phyloP scores from a whole-genome alignment of 2,329 filamentous ascomycete genomes.

The Ascochyta fabae region DNA sequence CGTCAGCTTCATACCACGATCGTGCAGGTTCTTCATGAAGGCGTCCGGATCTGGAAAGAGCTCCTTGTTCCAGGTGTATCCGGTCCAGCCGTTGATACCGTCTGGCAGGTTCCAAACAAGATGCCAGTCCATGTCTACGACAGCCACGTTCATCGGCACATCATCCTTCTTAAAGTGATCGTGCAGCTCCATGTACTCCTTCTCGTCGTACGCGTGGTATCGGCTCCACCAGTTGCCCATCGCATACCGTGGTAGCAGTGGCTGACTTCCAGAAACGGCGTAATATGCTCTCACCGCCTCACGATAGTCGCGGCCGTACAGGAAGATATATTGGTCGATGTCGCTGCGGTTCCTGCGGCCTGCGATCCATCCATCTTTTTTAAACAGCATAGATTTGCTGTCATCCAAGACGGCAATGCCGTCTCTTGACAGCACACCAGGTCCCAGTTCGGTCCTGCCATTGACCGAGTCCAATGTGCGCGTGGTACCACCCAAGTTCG shows the following conservation, averaged over 20 bases:
- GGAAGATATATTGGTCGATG: constrained; percentile 66
- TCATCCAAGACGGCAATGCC: constrained; percentile 64
- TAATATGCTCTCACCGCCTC: constrained; percentile 63
- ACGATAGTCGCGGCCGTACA: constrained; percentile 64
- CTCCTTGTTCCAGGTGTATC: constrained; percentile 67
- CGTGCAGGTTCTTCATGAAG: constrained; percentile 61
- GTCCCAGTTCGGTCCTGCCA: constrained; percentile 58
- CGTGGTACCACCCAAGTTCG: constrained; percentile 57
- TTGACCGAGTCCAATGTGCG: constrained; percentile 63
- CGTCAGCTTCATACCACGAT: constrained; percentile 60
- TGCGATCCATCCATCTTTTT: constrained; percentile 60
- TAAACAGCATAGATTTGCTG: constrained; percentile 63
- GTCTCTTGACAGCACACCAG: constrained; percentile 58
- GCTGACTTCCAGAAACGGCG: constrained; percentile 62
- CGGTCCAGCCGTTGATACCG: constrained; percentile 61
- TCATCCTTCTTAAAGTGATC: constrained; percentile 59
- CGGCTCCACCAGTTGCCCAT: constrained; percentile 72
- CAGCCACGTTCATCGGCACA: constrained; percentile 65
- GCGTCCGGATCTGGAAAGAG: constrained; percentile 63
- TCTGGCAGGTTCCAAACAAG: constrained; percentile 52
- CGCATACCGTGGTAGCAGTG: constrained; percentile 62
- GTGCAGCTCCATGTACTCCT: constrained; percentile 65
- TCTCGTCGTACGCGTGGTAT: constrained; percentile 64
- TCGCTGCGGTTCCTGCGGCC: constrained; percentile 56
- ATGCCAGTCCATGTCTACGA: constrained; percentile 74